phyloP scores from a whole-genome alignment of 2,329 filamentous ascomycete species.

The Diaporthe caulivora region DNA sequence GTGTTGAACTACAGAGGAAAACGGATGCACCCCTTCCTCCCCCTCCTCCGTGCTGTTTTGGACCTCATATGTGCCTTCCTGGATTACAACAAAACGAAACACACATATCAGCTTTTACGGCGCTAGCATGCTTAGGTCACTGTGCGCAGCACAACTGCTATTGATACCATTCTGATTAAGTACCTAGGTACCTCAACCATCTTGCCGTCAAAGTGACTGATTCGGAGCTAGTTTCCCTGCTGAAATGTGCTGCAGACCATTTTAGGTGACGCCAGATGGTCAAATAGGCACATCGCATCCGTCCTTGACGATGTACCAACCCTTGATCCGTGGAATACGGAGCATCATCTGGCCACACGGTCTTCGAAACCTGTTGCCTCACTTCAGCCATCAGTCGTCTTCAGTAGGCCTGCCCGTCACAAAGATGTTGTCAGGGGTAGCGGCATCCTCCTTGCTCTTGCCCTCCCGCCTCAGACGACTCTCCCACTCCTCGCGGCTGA shows the following conservation, averaged over 20 bases:
- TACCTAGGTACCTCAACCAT: background rate
- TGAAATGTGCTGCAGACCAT: background rate
- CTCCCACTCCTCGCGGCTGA: conserved; percentile 46
- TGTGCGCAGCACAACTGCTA: background rate
- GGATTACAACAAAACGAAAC: too few species aligned
- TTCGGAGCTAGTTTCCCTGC: background rate
- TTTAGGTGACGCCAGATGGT: background rate
- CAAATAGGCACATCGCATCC: background rate
- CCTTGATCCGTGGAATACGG: too few species aligned
- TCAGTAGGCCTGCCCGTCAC: background rate
- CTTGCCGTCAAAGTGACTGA: background rate
- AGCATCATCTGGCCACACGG: background rate
- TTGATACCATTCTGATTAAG: background rate
- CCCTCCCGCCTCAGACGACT: conserved; percentile 46
- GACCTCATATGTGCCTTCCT: too few species aligned
- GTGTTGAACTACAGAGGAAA: too few species aligned
- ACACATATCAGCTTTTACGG: background rate
- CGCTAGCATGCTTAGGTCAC: background rate
- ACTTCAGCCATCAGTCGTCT: background rate
- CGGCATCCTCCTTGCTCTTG: conserved; percentile 36
- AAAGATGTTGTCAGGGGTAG: background rate
- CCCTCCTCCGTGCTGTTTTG: too few species aligned
- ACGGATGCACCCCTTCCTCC: too few species aligned
- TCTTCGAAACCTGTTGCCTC: too few species aligned
- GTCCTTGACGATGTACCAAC: too few species aligned